These are phyloP conservation scores for Termitomyces heimii DNA, from an alignment of 768 basidiomycete species.

Conservation along the genomic window DNA sequence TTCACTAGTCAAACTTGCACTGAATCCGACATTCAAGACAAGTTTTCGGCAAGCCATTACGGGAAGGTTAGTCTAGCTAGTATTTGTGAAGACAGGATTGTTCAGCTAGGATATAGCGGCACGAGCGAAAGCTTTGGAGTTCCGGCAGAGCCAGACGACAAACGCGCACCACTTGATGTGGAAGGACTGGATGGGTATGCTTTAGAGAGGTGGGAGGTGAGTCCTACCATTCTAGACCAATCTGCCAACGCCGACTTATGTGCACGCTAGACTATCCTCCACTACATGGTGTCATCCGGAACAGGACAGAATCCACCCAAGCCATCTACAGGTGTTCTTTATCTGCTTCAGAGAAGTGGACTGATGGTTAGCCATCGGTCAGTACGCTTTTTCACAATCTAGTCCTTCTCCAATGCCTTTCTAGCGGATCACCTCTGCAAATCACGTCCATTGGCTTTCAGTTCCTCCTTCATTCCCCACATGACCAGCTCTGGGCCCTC, in stretches of 20 bases:
- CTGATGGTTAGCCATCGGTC: conserved; percentile 77
- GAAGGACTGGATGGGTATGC: conserved; percentile 76
- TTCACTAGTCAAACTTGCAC: conserved; percentile 51
- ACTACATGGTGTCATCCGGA: conserved; percentile 96
- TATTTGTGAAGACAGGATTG: neutral
- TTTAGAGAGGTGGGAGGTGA: conserved; percentile 86
- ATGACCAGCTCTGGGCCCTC: conserved; percentile 93
- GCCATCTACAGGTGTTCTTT: conserved; percentile 81
- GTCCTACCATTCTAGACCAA: conserved; percentile 11
- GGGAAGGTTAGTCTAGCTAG: conserved; percentile 57
- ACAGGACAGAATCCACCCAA: conserved; percentile 67
- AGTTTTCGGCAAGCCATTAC: conserved; percentile 81
- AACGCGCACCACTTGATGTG: conserved; percentile 44
- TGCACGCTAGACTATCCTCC: conserved; percentile 74
- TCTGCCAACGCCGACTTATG: neutral
- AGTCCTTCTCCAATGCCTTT: conserved; percentile 10
- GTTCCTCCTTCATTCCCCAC: conserved; percentile 90
- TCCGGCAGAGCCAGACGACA: conserved; percentile 61
- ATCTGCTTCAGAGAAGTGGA: conserved; percentile 76
- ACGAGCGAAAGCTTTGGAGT: conserved; percentile 81
- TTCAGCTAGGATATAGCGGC: conserved; percentile 39
- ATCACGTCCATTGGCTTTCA: conserved; percentile 97
- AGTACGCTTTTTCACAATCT: conserved; percentile 14
- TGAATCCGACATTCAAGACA: conserved; percentile 74
- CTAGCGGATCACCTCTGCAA: conserved; percentile 51